Conservation (phyloP, 352 stramenopile genomes). For the Phytophthora niederhauseri region DNA sequence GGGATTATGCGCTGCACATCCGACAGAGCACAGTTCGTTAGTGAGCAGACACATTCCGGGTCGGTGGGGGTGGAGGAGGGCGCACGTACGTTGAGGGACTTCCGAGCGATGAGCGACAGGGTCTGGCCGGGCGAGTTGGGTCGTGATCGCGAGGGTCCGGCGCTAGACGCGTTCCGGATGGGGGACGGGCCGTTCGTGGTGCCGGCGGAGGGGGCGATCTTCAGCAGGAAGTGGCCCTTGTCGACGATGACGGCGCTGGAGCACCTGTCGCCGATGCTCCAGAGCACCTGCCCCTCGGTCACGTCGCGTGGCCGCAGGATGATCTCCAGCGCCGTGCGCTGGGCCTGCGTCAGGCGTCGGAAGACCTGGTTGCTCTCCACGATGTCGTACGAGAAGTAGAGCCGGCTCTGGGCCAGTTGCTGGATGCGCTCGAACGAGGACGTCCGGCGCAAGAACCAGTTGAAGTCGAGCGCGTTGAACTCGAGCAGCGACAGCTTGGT, state of each 20-base stretch:
- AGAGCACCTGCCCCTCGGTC: constrained; percentile 71
- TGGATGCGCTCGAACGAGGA: constrained; percentile 74
- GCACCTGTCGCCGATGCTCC: constrained; percentile 72
- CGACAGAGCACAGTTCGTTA: constrained; percentile 14
- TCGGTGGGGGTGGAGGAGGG: too few species aligned
- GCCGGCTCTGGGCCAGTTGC: constrained; percentile 67
- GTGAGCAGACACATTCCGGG: constrained; percentile 1
- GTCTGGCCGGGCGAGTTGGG: constrained; percentile 28
- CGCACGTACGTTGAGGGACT: constrained; percentile 62
- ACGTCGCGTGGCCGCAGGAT: constrained; percentile 67
- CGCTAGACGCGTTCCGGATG: constrained; percentile 15
- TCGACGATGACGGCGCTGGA: constrained; percentile 77
- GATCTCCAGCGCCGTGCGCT: constrained; percentile 90
- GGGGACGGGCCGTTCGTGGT: constrained; percentile 16
- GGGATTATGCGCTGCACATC: constrained; percentile 54
- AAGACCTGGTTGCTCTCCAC: constrained; percentile 86
- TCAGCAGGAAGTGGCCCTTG: constrained; percentile 74
- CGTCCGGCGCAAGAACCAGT: constrained; percentile 84
- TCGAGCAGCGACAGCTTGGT: constrained; percentile 78
- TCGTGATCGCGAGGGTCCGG: constrained; percentile 22
- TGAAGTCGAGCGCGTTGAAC: constrained; percentile 86
- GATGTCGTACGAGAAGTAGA: constrained; percentile 85
- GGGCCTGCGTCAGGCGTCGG: constrained; percentile 72
- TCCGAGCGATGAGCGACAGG: constrained; percentile 28
- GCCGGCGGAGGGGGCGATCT: constrained; percentile 31